A percentile compares a stretch with the other conserved stretches of the same genome.
These are phyloP conservation scores for Lumnitzera racemosa DNA, from an alignment of 345 rosid genomes.

Conservation along the genomic window DNA sequence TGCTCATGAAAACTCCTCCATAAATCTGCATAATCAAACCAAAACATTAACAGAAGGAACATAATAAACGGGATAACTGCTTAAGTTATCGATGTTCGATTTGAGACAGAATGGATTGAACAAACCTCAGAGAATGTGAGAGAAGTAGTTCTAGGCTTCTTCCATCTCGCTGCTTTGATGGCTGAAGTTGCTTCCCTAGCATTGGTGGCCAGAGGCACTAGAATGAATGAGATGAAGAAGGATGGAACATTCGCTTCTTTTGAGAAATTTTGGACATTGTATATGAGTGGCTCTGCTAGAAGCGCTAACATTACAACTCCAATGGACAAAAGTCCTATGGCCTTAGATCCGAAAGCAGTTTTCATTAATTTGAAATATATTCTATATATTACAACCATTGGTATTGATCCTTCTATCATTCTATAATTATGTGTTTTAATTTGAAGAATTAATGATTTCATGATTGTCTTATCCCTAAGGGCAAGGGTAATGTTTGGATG, in stretches of 20 bases:
- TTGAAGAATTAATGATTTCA: too few relatives aligned
- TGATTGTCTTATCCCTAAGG: too few relatives aligned
- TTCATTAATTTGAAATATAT: too few relatives aligned
- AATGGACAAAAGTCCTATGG: conserved; percentile 7
- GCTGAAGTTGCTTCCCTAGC: conserved; percentile 21
- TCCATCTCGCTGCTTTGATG: conserved; percentile 16
- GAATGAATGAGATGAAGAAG: conserved; percentile 31
- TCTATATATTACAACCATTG: too few relatives aligned
- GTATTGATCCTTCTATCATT: too few relatives aligned
- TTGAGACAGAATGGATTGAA: not conserved
- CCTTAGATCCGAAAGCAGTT: too few relatives aligned
- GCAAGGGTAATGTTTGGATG: too few relatives aligned
- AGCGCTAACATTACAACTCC: conserved; percentile 19
- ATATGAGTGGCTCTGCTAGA: conserved; percentile 23
- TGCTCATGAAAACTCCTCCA: conserved; percentile 31
- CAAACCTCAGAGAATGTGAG: conserved; percentile 33
- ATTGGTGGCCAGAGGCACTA: conserved; percentile 31
- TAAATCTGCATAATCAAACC: conserved; percentile 20
- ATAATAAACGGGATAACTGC: too few relatives aligned
- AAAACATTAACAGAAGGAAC: too few relatives aligned
- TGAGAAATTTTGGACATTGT: conserved; percentile 24
- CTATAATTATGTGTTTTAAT: too few relatives aligned
- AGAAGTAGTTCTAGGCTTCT: conserved; percentile 28
- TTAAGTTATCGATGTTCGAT: too few relatives aligned
- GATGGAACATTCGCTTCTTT: conserved; percentile 19